Evolutionary conservation across 2,329 filamentous ascomycete genomes (phyloP).

Genomic region (Ilyonectria destructans): DNA sequence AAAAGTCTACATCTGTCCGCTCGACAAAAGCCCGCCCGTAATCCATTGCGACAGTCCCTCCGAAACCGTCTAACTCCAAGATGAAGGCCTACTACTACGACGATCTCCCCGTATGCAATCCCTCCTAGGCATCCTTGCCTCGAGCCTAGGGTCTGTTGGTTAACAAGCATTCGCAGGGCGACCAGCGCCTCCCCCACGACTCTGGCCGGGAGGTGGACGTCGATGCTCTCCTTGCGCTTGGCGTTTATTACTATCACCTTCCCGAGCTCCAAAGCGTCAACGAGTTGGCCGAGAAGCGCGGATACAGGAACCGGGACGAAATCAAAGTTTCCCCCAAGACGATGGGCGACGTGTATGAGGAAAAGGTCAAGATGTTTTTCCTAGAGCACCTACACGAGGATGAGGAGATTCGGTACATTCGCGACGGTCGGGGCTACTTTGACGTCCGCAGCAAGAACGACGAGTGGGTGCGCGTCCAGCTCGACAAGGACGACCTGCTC

Average conservation of each 20-base stretch:
- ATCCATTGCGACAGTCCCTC: background rate
- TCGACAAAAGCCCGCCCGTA: background rate
- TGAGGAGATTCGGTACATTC: conserved; percentile 97
- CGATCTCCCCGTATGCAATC: conserved; percentile 65
- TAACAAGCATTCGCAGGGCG: conserved; percentile 73
- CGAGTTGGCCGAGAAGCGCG: conserved; percentile 79
- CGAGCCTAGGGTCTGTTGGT: background rate
- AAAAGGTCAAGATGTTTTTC: conserved; percentile 96
- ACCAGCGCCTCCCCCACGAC: conserved; percentile 93
- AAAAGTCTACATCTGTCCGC: background rate
- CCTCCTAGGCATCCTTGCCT: conserved; percentile 12
- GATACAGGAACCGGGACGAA: conserved; percentile 96
- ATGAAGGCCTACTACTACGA: conserved; percentile 76
- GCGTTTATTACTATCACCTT: conserved; percentile 85
- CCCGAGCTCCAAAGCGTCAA: conserved; percentile 79
- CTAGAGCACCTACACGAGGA: conserved; percentile 97
- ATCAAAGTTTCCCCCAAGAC: conserved; percentile 89
- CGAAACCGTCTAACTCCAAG: conserved; percentile 36
- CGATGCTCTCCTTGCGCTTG: conserved; percentile 79
- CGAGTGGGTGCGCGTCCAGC: conserved; percentile 88
- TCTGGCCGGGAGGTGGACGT: conserved; percentile 80
- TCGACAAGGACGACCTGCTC: conserved; percentile 92
- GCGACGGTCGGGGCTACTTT: conserved; percentile 91
- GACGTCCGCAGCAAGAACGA: conserved; percentile 89
- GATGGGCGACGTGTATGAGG: conserved; percentile 91